phyloP scores from a whole-genome alignment of 1,284 basidiomycete genomes.

The Nidula niveotomentosa region DNA sequence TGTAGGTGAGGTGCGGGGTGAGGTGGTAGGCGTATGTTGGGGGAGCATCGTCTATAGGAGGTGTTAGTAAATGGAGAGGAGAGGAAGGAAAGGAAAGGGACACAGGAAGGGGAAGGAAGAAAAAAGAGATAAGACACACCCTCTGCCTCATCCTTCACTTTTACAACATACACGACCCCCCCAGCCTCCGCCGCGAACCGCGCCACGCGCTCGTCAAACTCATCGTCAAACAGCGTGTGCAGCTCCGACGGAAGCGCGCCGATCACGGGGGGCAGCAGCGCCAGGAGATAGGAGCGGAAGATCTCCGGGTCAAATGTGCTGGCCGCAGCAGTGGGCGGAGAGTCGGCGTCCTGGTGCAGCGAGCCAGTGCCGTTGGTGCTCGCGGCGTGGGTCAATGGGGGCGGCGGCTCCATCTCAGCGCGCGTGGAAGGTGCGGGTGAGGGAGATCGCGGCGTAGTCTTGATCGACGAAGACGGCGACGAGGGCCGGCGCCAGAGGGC shows the following conservation, averaged over 20 bases:
- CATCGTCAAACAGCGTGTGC: conserved; percentile 67
- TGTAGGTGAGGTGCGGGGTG: conserved; percentile 77
- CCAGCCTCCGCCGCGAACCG: conserved; percentile 76
- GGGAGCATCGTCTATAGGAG: conserved; percentile 42
- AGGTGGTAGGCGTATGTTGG: conserved; percentile 66
- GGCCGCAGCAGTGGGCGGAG: conserved; percentile 19
- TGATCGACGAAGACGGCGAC: no score
- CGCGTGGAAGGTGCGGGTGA: conserved; percentile 14
- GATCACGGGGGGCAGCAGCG: conserved; percentile 74
- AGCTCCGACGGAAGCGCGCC: conserved; percentile 65
- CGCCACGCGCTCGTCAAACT: conserved; percentile 71
- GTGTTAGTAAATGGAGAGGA: conserved; percentile 4
- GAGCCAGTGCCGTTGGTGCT: conserved; percentile 22
- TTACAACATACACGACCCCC: conserved; percentile 76
- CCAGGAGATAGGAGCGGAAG: conserved; percentile 67
- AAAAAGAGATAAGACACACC: conserved; percentile 34
- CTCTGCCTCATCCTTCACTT: conserved; percentile 69
- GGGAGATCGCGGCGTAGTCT: conserved; percentile 13
- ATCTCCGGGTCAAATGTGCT: conserved; percentile 57
- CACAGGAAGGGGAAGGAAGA: conserved; percentile 6
- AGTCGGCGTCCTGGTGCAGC: conserved; percentile 8
- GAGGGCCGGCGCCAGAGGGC: no score
- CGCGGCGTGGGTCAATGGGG: conserved; percentile 17
- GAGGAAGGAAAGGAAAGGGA: not conserved
- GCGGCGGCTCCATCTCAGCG: no score